Evolutionary conservation across 2,329 filamentous ascomycete species (phyloP).

Genomic region (Teratosphaeria gauchensis): DNA sequence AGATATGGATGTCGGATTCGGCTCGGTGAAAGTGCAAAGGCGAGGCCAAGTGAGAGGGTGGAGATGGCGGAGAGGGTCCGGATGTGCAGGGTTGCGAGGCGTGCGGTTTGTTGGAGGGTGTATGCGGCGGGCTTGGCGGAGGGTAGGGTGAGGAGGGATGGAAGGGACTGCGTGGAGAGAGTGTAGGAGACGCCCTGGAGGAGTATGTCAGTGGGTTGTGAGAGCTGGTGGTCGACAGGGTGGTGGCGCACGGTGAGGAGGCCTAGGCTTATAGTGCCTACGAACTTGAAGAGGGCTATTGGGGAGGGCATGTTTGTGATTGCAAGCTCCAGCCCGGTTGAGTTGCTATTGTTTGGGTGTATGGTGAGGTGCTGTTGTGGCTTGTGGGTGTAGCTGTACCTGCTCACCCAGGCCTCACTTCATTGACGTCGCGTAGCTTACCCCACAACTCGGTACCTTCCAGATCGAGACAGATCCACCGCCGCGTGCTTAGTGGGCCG

Average conservation of each 20-base stretch:
- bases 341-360: not conserved
- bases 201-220: not conserved
- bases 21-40: conserved; percentile 66
- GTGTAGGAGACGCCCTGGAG: conserved; percentile 82
- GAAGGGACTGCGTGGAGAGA: conserved; percentile 66
- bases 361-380: not conserved
- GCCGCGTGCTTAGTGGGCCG: not conserved
- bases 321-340: not conserved
- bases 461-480: not conserved
- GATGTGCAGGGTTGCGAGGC: conserved; percentile 58
- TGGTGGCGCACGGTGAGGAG: conserved; percentile 43
- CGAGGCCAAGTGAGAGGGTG: conserved; percentile 62
- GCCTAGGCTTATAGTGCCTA: conserved; percentile 81
- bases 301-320: conserved; percentile 32
- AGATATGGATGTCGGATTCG: conserved; percentile 78
- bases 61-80: conserved; percentile 59
- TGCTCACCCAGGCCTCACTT: not conserved
- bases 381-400: not conserved
- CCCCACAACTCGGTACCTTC: not conserved
- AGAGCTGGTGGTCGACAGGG: not conserved
- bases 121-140: conserved; percentile 61
- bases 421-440: conserved; percentile 2
- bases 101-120: conserved; percentile 50
- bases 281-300: conserved; percentile 78
- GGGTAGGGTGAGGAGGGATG: conserved; percentile 70